Evolutionary conservation across 495 filamentous ascomycete species (phyloP).

Genomic region (Lophiotrema nucula): DNA sequence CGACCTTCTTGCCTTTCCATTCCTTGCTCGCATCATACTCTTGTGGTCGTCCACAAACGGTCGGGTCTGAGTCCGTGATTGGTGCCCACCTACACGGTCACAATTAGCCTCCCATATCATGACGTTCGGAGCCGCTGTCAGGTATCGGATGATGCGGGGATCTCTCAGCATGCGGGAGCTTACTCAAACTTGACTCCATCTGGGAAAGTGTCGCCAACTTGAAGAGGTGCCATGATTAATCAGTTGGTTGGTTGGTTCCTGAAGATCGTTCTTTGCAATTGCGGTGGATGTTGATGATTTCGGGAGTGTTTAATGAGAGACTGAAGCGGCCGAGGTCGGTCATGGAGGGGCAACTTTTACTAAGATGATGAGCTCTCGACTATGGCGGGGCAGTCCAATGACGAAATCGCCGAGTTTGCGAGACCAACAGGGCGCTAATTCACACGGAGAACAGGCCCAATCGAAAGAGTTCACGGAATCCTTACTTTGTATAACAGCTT

Average conservation of each 20-base stretch:
- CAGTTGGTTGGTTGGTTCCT: conserved; percentile 2
- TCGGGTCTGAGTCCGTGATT: conserved; percentile 45
- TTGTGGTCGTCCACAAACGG: conserved; percentile 73
- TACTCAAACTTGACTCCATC: conserved; percentile 71
- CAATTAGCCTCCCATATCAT: background rate
- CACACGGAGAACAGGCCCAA: too few relatives aligned
- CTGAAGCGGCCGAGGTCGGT: too few relatives aligned
- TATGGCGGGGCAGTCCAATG: too few relatives aligned
- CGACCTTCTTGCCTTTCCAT: conserved; percentile 83
- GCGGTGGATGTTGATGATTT: too few relatives aligned
- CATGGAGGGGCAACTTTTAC: too few relatives aligned
- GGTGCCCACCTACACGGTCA: conserved; percentile 40
- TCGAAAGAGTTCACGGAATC: too few relatives aligned
- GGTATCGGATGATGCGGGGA: conserved; percentile 4
- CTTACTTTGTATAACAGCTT: too few relatives aligned
- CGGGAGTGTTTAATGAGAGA: too few relatives aligned
- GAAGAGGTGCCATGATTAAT: conserved; percentile 75
- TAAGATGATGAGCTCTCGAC: too few relatives aligned
- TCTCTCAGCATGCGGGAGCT: conserved; percentile 38
- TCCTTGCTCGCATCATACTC: conserved; percentile 83
- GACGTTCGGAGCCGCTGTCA: conserved; percentile 42
- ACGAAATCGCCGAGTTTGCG: too few relatives aligned
- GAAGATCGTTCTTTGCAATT: background rate
- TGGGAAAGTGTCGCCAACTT: conserved; percentile 82
- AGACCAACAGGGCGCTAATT: too few relatives aligned